A percentile compares a stretch with the other conserved stretches of the same genome.
These are phyloP conservation scores for Eragrostis curvula DNA, from an alignment of 176 grass and related monocot genomes.

Conservation along the genomic window DNA sequence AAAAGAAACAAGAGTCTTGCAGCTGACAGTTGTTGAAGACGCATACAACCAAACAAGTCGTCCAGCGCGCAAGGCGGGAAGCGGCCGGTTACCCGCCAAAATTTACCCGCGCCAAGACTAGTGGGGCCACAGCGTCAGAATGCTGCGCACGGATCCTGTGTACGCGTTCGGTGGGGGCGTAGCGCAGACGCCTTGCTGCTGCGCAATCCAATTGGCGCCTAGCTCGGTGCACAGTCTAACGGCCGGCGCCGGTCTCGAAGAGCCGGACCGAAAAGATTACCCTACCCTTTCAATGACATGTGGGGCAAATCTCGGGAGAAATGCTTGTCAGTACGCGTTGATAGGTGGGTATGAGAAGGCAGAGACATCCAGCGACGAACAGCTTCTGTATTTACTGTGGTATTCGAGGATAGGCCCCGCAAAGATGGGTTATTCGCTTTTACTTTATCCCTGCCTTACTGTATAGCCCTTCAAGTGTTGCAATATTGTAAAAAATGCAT, in stretches of 20 bases:
- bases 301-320: fast-evolving
- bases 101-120: not conserved
- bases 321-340: not conserved
- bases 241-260: constrained; percentile 21
- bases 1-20: too few relatives aligned
- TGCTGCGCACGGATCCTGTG: not conserved
- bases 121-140: constrained; percentile 27
- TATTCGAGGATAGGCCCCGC: too few relatives aligned
- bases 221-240: constrained; percentile 44
- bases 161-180: not conserved
- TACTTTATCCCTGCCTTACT: too few relatives aligned
- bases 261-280: not conserved
- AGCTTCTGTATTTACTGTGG: too few relatives aligned
- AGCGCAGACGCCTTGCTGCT: not conserved
- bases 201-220: constrained; percentile 22
- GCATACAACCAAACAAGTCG: too few relatives aligned
- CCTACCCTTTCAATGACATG: fast-evolving
- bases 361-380: too few relatives aligned
- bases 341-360: not conserved
- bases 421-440: too few relatives aligned
- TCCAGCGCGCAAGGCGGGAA: too few relatives aligned
- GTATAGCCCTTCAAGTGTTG: too few relatives aligned
- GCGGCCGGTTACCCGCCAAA: constrained; percentile 16
- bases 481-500: too few relatives aligned
- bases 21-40: too few relatives aligned